Percentiles rank a stretch among this genome's conserved stretches.
Evolutionary conservation across 352 stramenopile species (phyloP).

Genomic region (Detonula confervacea): DNA sequence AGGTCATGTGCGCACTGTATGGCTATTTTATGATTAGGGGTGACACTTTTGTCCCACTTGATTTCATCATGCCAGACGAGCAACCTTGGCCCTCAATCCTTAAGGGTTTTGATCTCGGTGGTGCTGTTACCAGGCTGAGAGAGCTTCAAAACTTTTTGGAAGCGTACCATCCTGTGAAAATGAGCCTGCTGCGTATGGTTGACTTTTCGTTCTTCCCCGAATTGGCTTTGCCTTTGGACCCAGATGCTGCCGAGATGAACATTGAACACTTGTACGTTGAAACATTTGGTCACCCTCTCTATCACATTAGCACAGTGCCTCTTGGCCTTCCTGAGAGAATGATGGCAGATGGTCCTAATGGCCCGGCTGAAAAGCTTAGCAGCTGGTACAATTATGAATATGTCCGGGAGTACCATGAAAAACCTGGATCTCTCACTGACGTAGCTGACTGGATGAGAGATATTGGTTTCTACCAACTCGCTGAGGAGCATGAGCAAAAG

Average conservation of each 20-base stretch:
- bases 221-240: conserved; percentile 74
- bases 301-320: conserved; percentile 63
- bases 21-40: conserved; percentile 83
- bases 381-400: conserved; percentile 85
- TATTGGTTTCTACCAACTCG: conserved; percentile 76
- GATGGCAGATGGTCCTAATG: conserved; percentile 74
- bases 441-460: conserved; percentile 71
- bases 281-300: conserved; percentile 61
- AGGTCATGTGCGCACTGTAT: conserved; percentile 83
- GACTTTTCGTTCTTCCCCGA: conserved; percentile 85
- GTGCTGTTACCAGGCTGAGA: conserved; percentile 69
- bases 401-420: conserved; percentile 68
- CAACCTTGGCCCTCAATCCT: conserved; percentile 83
- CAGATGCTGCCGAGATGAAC: conserved; percentile 64
- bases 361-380: conserved; percentile 72
- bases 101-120: conserved; percentile 78
- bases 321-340: conserved; percentile 75
- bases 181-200: conserved; percentile 78
- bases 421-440: conserved; percentile 51
- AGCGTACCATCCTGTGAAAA: conserved; percentile 82
- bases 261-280: conserved; percentile 60
- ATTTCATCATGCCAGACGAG: conserved; percentile 85
- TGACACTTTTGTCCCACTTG: conserved; percentile 78
- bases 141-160: conserved; percentile 83
- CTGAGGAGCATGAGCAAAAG: conserved; percentile 82